These are phyloP conservation scores for Trichosphaerium sp. DNA, from an alignment of 78 protist genomes.

Conservation along the genomic window DNA sequence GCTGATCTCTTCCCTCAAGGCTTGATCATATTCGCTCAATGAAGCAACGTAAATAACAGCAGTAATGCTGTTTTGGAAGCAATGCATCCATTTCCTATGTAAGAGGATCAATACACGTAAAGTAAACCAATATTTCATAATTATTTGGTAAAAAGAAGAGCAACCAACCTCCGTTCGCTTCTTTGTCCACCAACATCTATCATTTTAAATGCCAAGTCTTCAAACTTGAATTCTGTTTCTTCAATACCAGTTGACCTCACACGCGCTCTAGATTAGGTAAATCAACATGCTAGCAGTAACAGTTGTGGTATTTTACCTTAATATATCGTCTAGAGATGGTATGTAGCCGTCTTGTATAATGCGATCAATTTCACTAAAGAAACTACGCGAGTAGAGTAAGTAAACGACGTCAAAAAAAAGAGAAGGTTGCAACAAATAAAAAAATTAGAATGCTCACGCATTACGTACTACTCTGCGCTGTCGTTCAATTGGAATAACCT, in stretches of 20 bases:
- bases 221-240: constrained; percentile 38
- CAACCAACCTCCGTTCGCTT: constrained; percentile 63
- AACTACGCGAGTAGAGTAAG: constrained; percentile 8
- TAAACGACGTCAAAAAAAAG: not conserved
- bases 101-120: too few species aligned
- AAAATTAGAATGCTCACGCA: too few species aligned
- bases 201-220: constrained; percentile 35
- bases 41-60: constrained; percentile 61
- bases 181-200: constrained; percentile 86
- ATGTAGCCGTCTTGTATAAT: constrained; percentile 36
- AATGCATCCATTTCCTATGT: constrained; percentile 64
- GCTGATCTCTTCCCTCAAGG: constrained; percentile 53
- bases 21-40: constrained; percentile 55
- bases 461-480: constrained; percentile 42
- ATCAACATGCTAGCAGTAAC: too few species aligned
- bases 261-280: too few species aligned
- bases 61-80: constrained; percentile 71
- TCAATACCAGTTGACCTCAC: constrained; percentile 68
- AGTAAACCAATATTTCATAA: too few species aligned
- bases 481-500: constrained; percentile 53
- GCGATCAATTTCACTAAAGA: constrained; percentile 43
- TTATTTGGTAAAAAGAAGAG: too few species aligned
- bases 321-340: constrained; percentile 59
- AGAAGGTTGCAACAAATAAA: too few species aligned
- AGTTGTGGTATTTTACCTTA: too few species aligned